Percentiles rank a stretch among this genome's conserved stretches.
Evolutionary conservation across 345 rosid genomes (phyloP).

Genomic region (Arabidopsis suecica): DNA sequence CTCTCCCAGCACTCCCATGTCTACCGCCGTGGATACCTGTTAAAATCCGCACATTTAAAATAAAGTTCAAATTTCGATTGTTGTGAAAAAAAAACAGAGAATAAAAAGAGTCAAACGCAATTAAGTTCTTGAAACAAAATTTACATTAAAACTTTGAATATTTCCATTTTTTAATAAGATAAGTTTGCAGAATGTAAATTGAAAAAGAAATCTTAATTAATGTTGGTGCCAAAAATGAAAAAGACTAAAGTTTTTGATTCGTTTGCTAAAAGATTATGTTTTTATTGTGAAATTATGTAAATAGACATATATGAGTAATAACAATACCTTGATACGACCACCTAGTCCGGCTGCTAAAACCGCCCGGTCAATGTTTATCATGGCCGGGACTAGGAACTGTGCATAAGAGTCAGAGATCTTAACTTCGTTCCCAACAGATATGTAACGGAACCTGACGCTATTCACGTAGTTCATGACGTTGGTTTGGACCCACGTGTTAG

Average conservation of each 20-base stretch:
- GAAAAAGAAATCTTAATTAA: background rate
- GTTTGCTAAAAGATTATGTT: too few species aligned
- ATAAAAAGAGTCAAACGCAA: background rate
- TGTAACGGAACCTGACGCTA: conserved; percentile 56
- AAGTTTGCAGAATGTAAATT: background rate
- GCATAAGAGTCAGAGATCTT: conserved; percentile 35
- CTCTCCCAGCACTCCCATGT: conserved; percentile 34
- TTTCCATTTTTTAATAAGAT: background rate
- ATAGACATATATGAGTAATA: background rate
- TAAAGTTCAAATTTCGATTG: background rate
- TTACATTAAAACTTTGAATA: background rate
- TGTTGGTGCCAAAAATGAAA: too few species aligned
- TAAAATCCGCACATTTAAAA: background rate
- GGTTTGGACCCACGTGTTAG: conserved; percentile 54
- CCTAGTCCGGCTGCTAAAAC: conserved; percentile 39
- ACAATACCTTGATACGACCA: conserved; percentile 29
- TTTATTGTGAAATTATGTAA: too few species aligned
- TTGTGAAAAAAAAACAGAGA: background rate
- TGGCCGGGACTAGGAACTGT: conserved; percentile 44
- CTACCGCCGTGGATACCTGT: conserved; percentile 48
- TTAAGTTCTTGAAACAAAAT: background rate
- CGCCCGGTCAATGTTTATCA: conserved; percentile 43
- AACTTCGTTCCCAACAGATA: conserved; percentile 71
- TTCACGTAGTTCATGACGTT: conserved; percentile 46
- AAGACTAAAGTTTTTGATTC: too few species aligned